Percentiles rank a stretch among this genome's conserved stretches.
phyloP scores from a whole-genome alignment of 208 protist species.

The Porcisia hertigi region DNA sequence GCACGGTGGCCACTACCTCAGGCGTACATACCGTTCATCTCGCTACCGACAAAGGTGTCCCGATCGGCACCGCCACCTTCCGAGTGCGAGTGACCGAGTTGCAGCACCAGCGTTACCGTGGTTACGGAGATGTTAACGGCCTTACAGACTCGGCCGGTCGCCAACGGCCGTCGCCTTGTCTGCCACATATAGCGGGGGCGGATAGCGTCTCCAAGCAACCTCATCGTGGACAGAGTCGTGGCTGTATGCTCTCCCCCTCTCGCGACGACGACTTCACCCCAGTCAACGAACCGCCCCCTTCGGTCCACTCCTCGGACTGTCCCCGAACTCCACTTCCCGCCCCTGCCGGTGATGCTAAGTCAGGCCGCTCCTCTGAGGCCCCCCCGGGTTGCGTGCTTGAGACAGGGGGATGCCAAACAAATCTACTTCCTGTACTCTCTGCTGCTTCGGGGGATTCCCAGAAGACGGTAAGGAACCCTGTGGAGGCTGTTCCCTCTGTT shows the following conservation, averaged over 20 bases:
- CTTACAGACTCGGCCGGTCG: background rate
- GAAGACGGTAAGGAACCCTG: background rate
- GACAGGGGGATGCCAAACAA: background rate
- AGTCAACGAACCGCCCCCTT: background rate
- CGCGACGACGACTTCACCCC: background rate
- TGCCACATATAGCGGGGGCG: background rate
- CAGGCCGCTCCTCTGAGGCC: background rate
- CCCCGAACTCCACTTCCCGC: background rate
- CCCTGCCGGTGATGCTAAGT: background rate
- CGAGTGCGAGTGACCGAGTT: slow-evolving; percentile 3
- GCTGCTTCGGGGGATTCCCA: background rate
- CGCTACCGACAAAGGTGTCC: background rate
- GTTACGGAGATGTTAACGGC: background rate
- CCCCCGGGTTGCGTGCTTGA: background rate
- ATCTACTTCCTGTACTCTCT: background rate
- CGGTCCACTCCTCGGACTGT: background rate
- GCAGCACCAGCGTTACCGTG: background rate
- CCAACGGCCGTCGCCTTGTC: background rate
- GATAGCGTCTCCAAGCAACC: background rate
- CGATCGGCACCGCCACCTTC: slow-evolving; percentile 12
- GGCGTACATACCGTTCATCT: slow-evolving; percentile 27
- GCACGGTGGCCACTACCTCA: background rate
- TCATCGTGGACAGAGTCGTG: background rate
- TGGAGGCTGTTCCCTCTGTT: background rate
- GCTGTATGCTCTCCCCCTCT: slow-evolving; percentile 5